These are phyloP conservation scores for Nakaseomyces kungkrabaensis DNA, from an alignment of 1,139 yeast species.

Conservation along the genomic window DNA sequence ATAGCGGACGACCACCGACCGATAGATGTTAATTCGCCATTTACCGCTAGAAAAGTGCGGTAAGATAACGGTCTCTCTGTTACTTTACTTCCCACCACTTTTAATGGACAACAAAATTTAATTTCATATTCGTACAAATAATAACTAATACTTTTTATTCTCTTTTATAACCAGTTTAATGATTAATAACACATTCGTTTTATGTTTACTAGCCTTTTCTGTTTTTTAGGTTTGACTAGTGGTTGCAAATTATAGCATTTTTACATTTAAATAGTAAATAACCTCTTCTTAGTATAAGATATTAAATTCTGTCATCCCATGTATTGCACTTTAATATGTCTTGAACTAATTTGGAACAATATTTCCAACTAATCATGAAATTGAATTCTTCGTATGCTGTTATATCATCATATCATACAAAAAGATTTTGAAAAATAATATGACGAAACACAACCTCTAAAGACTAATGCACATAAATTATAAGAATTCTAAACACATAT, in stretches of 20 bases:
- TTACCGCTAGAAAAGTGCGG: not conserved
- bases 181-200: not conserved
- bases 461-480: slow-evolving; percentile 1
- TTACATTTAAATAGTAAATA: too few relatives aligned
- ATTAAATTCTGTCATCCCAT: too few relatives aligned
- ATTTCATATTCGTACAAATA: not conserved
- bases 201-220: not conserved
- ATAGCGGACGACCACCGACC: too few relatives aligned
- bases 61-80: too few relatives aligned
- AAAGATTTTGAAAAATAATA: too few relatives aligned
- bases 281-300: too few relatives aligned
- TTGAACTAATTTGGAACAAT: too few relatives aligned
- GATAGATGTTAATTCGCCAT: not conserved
- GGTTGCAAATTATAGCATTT: too few relatives aligned
- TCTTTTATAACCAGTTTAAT: not conserved
- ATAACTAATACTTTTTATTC: not conserved
- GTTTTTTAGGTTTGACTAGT: too few relatives aligned
- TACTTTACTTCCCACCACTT: not conserved
- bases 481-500: slow-evolving; percentile 2
- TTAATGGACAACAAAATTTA: not conserved
- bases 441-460: not conserved
- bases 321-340: too few relatives aligned
- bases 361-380: not conserved
- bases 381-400: not conserved
- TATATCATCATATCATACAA: too few relatives aligned